Base-by-base conservation (phyloP, 164 flowering plant genomes). In the Aristolochia contorta region DNA sequence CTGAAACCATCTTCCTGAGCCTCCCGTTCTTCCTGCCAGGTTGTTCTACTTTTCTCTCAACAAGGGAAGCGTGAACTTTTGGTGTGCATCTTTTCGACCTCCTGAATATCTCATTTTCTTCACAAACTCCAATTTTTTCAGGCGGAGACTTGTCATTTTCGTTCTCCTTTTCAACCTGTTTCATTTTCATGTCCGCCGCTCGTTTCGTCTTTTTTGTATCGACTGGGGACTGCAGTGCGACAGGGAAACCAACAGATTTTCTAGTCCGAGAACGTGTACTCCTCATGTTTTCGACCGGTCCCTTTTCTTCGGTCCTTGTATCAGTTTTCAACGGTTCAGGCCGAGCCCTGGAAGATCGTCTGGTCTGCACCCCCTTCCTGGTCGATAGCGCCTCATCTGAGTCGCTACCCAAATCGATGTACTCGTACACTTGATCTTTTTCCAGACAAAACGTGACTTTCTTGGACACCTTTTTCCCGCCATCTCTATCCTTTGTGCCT, bases 381-480 rank as follows among this genome's bases (percentile, higher is more conserved):
- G 53, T 6, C 21, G 56, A 16, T 9, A 22, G 27, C 16, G 30
- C 56, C 15, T 23, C 37, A 32, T 63, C 67, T 23, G 59, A 19
- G 25, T 18, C 48, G 3, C 33, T 23, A 13, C 3, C 43, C 41
- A 27, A 64, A 59, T 48, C 57, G 16, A 59, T 55, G 56, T 52
- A 59, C 47, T 63, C 63, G 59, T 68, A 24, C 24, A 68, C 59
- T 30, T 56, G 58, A 27, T 79, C 77, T 56, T 73, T 72, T 14
- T 74, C 68, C 12, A 78, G 75, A 67, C 23, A 16, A 32, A 59
- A 59, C 1, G 23, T 47, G 15, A 59, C 62, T 59, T 47, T 59
- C 33, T 59, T 59, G 32, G 37, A 3, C 30, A 9, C 15, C 48
- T 41, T 25, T 18, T 47, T 15, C 22, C 13, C 25, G 20, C 9